Percentiles rank a stretch among this genome's conserved stretches.
Evolutionary conservation across 306 rosid genomes (phyloP).

Genomic region (Adenanthera pavonina): DNA sequence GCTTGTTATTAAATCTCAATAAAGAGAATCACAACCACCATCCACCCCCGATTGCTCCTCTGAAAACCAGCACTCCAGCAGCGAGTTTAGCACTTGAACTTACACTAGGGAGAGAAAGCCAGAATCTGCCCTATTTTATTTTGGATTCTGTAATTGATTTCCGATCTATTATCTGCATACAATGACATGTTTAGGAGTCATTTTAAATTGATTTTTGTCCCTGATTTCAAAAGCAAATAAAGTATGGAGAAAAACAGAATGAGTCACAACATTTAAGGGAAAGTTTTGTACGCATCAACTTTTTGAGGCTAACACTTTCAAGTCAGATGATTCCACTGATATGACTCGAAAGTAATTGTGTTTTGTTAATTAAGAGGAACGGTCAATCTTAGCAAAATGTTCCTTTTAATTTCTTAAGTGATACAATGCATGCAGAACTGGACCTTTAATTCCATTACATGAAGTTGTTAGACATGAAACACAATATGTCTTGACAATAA

Average conservation of each 20-base stretch:
- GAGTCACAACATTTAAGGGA: not conserved
- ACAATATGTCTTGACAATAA: not conserved
- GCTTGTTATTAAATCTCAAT: not conserved
- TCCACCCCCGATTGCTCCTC: too few species aligned
- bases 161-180: not conserved
- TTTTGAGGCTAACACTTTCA: not conserved
- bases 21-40: too few species aligned
- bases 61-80: too few species aligned
- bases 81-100: too few species aligned
- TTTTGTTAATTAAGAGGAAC: not conserved
- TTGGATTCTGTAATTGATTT: not conserved
- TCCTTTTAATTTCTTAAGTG: not conserved
- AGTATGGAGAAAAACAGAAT: not conserved
- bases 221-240: not conserved
- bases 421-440: not conserved
- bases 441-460: not conserved
- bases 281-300: not conserved
- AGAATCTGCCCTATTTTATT: not conserved
- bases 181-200: not conserved
- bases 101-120: too few species aligned
- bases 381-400: constrained; percentile 13
- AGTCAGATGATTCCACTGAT: not conserved
- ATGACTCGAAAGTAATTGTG: not conserved
- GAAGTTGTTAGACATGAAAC: constrained; percentile 9
- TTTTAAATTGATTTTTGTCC: not conserved